A percentile compares a stretch with the other conserved stretches of the same genome.
These are phyloP conservation scores for Tephrocybe sp. DNA, from an alignment of 768 basidiomycete genomes.

Conservation along the genomic window DNA sequence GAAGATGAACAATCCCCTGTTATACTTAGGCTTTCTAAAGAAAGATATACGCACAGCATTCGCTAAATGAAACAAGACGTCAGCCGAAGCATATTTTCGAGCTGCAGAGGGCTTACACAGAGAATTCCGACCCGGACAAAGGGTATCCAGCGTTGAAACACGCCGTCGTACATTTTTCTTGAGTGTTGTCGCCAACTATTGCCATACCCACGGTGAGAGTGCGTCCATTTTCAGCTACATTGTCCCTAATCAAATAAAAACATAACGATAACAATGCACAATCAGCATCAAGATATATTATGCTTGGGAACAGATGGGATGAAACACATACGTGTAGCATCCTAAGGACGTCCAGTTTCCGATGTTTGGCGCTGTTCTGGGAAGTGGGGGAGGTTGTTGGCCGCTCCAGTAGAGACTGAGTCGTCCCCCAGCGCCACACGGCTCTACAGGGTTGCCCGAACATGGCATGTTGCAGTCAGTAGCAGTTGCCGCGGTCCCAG, in stretches of 20 bases:
- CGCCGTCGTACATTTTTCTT: conserved; percentile 57
- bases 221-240: conserved; percentile 41
- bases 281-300: conserved; percentile 37
- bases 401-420: conserved; percentile 71
- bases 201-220: conserved; percentile 35
- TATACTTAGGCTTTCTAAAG: conserved; percentile 25
- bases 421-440: conserved; percentile 59
- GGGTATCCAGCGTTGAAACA: conserved; percentile 55
- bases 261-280: conserved; percentile 31
- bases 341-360: conserved; percentile 72
- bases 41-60: conserved; percentile 51
- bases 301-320: conserved; percentile 8
- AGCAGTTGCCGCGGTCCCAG: conserved; percentile 40
- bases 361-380: conserved; percentile 50
- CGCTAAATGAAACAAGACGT: conserved; percentile 32
- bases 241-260: conserved; percentile 39
- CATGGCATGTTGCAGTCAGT: conserved; percentile 66
- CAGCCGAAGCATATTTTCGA: not conserved
- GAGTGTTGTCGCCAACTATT: conserved; percentile 46
- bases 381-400: conserved; percentile 51
- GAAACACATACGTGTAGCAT: conserved; percentile 62
- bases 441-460: conserved; percentile 54
- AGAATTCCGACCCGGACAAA: conserved; percentile 39
- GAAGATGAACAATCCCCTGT: conserved; percentile 21
- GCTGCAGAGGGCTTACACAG: conserved; percentile 26